Conservation (phyloP, 2,329 filamentous ascomycete genomes). For the Aspergillus latus region DNA sequence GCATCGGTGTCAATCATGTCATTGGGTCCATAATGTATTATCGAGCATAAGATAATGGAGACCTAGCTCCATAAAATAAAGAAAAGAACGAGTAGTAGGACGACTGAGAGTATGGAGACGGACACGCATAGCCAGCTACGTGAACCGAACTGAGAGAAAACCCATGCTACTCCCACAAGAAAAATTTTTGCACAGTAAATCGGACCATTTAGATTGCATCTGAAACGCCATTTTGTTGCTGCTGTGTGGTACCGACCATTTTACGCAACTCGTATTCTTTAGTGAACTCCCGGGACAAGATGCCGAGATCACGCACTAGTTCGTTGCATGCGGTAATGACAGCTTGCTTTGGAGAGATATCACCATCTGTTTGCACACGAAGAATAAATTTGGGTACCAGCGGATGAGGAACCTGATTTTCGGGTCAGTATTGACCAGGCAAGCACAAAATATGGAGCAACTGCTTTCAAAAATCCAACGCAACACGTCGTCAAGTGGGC, state of each 20-base stretch:
- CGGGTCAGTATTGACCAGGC: slow-evolving; percentile 6
- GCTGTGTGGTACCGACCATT: slow-evolving; percentile 69
- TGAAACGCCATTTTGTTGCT: slow-evolving; percentile 35
- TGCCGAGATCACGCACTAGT: slow-evolving; percentile 76
- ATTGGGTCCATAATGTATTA: slow-evolving; percentile 9
- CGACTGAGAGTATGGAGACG: slow-evolving; percentile 1
- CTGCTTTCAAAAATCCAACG: background rate
- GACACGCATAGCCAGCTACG: slow-evolving; percentile 24
- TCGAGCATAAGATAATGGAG: slow-evolving; percentile 1
- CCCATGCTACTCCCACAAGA: background rate
- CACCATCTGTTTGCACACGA: slow-evolving; percentile 88
- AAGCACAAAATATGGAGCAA: background rate
- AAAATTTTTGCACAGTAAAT: background rate
- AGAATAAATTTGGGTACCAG: slow-evolving; percentile 61
- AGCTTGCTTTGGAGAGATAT: slow-evolving; percentile 83
- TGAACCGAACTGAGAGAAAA: slow-evolving; percentile 13
- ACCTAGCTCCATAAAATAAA: slow-evolving; percentile 4
- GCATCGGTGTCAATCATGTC: slow-evolving; percentile 3
- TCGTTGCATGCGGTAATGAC: slow-evolving; percentile 77
- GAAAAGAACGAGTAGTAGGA: background rate
- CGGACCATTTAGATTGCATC: slow-evolving; percentile 21
- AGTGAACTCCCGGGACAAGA: slow-evolving; percentile 82
- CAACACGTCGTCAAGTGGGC: slow-evolving; percentile 32
- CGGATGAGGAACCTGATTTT: slow-evolving; percentile 44
- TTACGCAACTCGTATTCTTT: slow-evolving; percentile 88